A percentile compares a stretch with the other conserved stretches of the same genome.
phyloP scores from a whole-genome alignment of 306 rosid species.

The Inga leiocalycina region DNA sequence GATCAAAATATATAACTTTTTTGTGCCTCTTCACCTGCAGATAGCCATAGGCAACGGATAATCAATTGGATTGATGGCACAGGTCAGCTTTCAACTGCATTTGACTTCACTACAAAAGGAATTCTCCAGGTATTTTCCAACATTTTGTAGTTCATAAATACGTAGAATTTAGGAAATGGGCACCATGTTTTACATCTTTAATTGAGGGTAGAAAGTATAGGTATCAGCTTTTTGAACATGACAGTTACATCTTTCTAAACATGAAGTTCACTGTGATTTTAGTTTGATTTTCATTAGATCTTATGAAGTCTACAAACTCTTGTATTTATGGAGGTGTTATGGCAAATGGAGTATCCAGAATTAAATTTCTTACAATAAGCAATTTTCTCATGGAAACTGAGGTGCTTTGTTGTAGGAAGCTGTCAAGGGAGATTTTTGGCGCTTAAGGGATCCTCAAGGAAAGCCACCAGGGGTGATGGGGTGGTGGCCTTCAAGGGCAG shows the following conservation, averaged over 20 bases:
- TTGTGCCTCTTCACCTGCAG: slow-evolving; percentile 46
- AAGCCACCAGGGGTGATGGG: slow-evolving; percentile 91
- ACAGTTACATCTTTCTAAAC: neutral
- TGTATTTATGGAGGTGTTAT: neutral
- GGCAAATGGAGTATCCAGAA: slow-evolving; percentile 13
- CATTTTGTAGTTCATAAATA: slow-evolving; percentile 15
- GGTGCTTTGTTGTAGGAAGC: slow-evolving; percentile 67
- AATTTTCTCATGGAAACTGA: slow-evolving; percentile 8
- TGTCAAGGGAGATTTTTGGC: slow-evolving; percentile 83
- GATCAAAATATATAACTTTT: neutral
- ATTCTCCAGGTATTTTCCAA: slow-evolving; percentile 74
- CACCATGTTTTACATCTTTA: neutral
- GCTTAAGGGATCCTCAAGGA: slow-evolving; percentile 73
- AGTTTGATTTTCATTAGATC: neutral
- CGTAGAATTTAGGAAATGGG: neutral
- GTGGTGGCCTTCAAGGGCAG: slow-evolving; percentile 94
- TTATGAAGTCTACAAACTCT: slow-evolving; percentile 1
- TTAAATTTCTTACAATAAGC: slow-evolving; percentile 1
- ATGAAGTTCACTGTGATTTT: neutral
- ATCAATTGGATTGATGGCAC: slow-evolving; percentile 85
- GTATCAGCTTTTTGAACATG: neutral
- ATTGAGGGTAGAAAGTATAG: neutral
- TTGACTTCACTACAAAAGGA: slow-evolving; percentile 98
- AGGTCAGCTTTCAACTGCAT: slow-evolving; percentile 85
- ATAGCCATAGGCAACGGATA: slow-evolving; percentile 80